A percentile compares a stretch with the other conserved stretches of the same genome.
These are phyloP conservation scores for Starmerella powellii DNA, from an alignment of 805 yeast genomes.

Conservation along the genomic window DNA sequence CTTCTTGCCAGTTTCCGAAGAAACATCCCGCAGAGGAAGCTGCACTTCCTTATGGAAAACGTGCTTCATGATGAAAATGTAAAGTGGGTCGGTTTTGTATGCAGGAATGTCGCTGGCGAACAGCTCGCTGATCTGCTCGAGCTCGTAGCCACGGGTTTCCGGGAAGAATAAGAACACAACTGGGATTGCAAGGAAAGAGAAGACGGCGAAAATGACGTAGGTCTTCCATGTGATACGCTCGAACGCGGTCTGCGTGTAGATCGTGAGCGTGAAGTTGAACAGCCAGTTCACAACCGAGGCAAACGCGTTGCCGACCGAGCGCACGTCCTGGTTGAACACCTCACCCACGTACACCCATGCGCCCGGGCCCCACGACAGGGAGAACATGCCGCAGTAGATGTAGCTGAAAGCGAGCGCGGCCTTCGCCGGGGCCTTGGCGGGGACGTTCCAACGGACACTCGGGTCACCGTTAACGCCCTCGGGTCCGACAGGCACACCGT, in stretches of 20 bases:
- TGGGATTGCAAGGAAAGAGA: slow-evolving; percentile 43
- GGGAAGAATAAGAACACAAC: slow-evolving; percentile 46
- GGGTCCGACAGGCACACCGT: slow-evolving; percentile 18
- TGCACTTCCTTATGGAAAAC: slow-evolving; percentile 12
- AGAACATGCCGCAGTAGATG: slow-evolving; percentile 60
- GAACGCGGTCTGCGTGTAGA: slow-evolving; percentile 58
- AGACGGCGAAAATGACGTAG: slow-evolving; percentile 66
- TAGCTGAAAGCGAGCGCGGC: slow-evolving; percentile 44
- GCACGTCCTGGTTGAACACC: slow-evolving; percentile 56
- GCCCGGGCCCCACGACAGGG: slow-evolving; percentile 75
- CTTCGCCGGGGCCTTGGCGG: slow-evolving; percentile 35
- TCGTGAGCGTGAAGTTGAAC: slow-evolving; percentile 62
- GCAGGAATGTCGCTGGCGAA: slow-evolving; percentile 31
- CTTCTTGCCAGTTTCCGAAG: neutral
- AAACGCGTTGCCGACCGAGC: slow-evolving; percentile 63
- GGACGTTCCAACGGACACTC: slow-evolving; percentile 44
- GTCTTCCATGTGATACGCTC: slow-evolving; percentile 58
- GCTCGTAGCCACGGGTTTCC: slow-evolving; percentile 55
- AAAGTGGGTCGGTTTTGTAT: slow-evolving; percentile 19
- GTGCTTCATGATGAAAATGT: slow-evolving; percentile 11
- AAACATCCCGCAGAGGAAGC: slow-evolving; percentile 8
- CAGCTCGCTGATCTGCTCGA: slow-evolving; percentile 57
- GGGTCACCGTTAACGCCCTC: slow-evolving; percentile 20
- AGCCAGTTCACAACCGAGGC: slow-evolving; percentile 72
- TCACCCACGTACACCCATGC: slow-evolving; percentile 59